Evolutionary conservation across 345 rosid species (phyloP).

Genomic region (Linum usitatissimum): DNA sequence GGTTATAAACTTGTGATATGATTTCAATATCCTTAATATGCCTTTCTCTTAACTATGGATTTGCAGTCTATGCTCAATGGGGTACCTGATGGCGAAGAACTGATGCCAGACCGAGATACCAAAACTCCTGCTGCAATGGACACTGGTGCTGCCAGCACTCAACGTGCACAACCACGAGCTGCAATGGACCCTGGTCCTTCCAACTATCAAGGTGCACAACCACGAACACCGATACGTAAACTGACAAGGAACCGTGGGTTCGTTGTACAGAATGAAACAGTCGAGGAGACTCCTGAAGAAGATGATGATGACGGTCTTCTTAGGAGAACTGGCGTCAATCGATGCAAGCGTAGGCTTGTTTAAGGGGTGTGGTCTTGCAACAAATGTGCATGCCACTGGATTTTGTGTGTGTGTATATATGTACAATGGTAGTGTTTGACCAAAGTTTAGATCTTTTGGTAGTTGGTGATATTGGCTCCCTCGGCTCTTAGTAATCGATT

Average conservation of each 20-base stretch:
- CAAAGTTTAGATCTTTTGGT: neutral
- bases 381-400: neutral
- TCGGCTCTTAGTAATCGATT: neutral
- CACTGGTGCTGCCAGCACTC: neutral
- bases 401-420: neutral
- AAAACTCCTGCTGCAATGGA: constrained; percentile 9
- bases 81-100: constrained; percentile 56
- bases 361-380: neutral
- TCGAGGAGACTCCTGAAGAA: constrained; percentile 24
- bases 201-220: constrained; percentile 20
- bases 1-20: neutral
- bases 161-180: neutral
- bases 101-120: constrained; percentile 56
- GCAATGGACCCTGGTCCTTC: constrained; percentile 21
- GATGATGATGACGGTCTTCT: neutral
- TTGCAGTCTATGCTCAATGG: constrained; percentile 43
- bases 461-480: neutral
- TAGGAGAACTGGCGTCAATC: neutral
- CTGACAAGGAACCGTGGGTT: constrained; percentile 68
- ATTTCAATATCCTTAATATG: neutral
- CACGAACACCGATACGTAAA: constrained; percentile 73
- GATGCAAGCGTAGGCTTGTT: neutral
- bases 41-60: neutral
- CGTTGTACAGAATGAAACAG: constrained; percentile 55
- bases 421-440: too few relatives aligned